Evolutionary conservation across 2,329 filamentous ascomycete species (phyloP), one percentile per base, ranked within the genome.

Genomic region (Alternaria viburni): DNA sequence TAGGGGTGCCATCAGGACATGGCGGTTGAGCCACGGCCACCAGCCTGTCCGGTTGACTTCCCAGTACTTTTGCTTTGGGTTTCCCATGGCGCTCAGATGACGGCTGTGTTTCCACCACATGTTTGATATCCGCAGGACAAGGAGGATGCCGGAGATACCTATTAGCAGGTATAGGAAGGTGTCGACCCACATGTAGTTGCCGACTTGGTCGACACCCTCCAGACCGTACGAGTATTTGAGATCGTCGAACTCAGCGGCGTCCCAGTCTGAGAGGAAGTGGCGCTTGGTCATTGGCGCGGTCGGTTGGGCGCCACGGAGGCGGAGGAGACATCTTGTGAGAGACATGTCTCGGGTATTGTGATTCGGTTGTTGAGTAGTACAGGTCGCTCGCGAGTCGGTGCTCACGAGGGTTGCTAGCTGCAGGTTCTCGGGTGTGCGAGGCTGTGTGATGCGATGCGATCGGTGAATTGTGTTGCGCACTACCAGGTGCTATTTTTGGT

Each of bases 1-100:
- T 17, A 96, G 81, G 6, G 93, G 93, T 1, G 93, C 90, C 74
- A 89, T 90, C 17, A 90, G 81, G 19, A 93, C 67, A 69, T 91
- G 86, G 74, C 86, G 88, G 83, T 86, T 84, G 68, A 93, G 81
- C 80, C 84, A 88, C n/a, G 90, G 82, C 82, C 83, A 85, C 70
- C 80, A 79, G 11, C 59, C 64, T 5, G 79, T 81, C 63, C 79
- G 77, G 71, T 85, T 85, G 45, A 78, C 71, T 59, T 80, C 78
- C 81, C 82, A 86, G 69, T 82, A 85, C 57, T 74, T 70, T 73
- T 85, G 71, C 54, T 79, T 68, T 6, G 79, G 74, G 59, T 79
- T 78, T 50, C 79, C 79, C 78, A 84, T 81, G 26, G 80, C 80
- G 61, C 80, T 77, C 49, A 86, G 67, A 65, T 83, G 82, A 19